A percentile compares a stretch with the other conserved stretches of the same genome.
Conservation (phyloP, 1,139 yeast genomes). For the Yamadazyma diospyri region DNA sequence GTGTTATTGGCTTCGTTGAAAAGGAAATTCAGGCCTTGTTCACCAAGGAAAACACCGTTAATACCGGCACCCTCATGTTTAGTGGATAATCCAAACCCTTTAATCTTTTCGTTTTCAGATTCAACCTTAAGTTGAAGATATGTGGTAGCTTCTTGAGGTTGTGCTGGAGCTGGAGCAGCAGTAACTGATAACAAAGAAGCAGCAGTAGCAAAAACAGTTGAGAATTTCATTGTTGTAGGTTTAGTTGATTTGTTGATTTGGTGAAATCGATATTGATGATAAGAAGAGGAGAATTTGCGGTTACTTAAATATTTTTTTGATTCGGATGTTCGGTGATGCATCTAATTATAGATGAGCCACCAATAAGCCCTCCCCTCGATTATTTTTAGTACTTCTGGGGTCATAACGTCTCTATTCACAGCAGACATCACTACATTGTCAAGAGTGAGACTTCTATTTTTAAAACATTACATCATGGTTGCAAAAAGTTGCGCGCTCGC, state of each 20-base stretch:
- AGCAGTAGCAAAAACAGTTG: constrained; percentile 15
- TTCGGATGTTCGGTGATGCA: no score
- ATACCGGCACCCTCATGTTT: constrained; percentile 57
- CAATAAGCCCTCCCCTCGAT: no score
- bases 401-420: no score
- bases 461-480: no score
- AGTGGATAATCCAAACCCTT: constrained; percentile 26
- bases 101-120: constrained; percentile 19
- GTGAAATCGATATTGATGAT: constrained; percentile 3
- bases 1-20: constrained; percentile 8
- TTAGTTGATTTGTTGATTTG: neutral
- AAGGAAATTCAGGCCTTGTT: constrained; percentile 11
- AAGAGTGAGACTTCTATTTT: no score
- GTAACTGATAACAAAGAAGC: constrained; percentile 16
- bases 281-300: neutral
- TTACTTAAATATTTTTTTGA: constrained; percentile 4
- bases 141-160: neutral
- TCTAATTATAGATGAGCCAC: no score
- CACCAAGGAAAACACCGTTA: constrained; percentile 40
- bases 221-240: constrained; percentile 17
- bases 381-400: no score
- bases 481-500: no score
- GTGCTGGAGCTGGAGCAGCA: constrained; percentile 22
- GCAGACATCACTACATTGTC: no score
- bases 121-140: constrained; percentile 7